Evolutionary conservation across 2,329 filamentous ascomycete species (phyloP).

Genomic region (Cytospora schulzeri): DNA sequence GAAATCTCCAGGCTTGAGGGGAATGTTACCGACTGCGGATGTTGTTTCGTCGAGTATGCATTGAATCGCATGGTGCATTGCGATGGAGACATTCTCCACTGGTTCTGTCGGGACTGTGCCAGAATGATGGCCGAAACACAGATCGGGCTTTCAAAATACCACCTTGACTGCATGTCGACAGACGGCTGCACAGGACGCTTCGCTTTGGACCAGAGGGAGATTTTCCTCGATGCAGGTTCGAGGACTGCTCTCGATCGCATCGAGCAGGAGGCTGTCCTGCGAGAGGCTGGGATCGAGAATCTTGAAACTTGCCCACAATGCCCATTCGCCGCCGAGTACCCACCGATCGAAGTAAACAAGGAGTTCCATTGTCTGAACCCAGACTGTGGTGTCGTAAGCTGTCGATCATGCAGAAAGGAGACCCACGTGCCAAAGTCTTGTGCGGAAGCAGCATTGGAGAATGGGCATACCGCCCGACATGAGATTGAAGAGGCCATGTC

Average conservation of each 20-base stretch:
- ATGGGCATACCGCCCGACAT: constrained; percentile 63
- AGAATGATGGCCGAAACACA: constrained; percentile 66
- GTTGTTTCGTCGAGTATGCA: constrained; percentile 70
- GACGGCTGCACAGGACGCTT: constrained; percentile 68
- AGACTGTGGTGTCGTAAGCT: constrained; percentile 65
- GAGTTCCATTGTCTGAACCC: constrained; percentile 74
- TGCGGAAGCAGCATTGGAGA: constrained; percentile 63
- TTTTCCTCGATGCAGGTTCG: constrained; percentile 61
- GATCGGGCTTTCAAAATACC: constrained; percentile 69
- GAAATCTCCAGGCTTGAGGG: constrained; percentile 48
- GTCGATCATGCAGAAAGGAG: constrained; percentile 66
- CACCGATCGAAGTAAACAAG: constrained; percentile 65
- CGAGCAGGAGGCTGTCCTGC: constrained; percentile 70
- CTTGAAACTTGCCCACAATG: constrained; percentile 81
- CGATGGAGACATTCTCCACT: constrained; percentile 58
- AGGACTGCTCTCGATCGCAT: constrained; percentile 67
- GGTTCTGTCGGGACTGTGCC: constrained; percentile 72
- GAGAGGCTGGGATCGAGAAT: constrained; percentile 70
- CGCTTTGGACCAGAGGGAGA: constrained; percentile 52
- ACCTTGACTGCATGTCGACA: constrained; percentile 70
- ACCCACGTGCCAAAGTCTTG: constrained; percentile 76
- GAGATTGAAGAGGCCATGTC: constrained; percentile 84
- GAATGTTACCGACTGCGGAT: constrained; percentile 67
- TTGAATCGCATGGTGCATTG: constrained; percentile 72
- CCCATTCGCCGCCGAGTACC: constrained; percentile 74